Conservation (phyloP, 2,329 filamentous ascomycete species). For the Ophiostoma sp. region DNA sequence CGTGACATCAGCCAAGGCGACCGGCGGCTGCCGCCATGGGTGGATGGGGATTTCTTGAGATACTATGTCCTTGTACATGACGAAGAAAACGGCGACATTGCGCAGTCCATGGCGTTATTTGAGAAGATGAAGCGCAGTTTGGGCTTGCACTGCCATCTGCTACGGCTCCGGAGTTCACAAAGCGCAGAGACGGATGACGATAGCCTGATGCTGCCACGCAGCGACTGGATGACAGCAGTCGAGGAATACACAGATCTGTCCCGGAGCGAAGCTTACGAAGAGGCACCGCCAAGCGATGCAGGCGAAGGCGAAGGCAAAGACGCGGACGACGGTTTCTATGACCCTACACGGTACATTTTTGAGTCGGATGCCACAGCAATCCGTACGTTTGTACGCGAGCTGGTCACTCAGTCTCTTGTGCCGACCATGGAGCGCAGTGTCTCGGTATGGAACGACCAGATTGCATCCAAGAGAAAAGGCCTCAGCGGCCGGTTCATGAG, state of each 20-base stretch:
- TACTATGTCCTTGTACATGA: conserved; percentile 97
- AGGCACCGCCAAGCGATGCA: conserved; percentile 40
- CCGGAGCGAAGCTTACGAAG: conserved; percentile 35
- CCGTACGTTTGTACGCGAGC: conserved; percentile 82
- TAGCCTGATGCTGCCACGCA: conserved; percentile 71
- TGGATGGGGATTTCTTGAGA: conserved; percentile 83
- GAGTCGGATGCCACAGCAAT: conserved; percentile 88
- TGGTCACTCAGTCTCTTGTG: conserved; percentile 90
- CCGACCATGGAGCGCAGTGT: conserved; percentile 94
- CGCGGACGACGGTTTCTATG: conserved; percentile 52
- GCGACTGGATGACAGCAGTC: conserved; percentile 81
- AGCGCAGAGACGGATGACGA: conserved; percentile 89
- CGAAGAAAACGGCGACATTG: conserved; percentile 90
- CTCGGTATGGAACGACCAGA: conserved; percentile 93
- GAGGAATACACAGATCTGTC: conserved; percentile 73
- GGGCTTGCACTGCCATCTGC: conserved; percentile 86
- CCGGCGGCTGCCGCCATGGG: conserved; percentile 71
- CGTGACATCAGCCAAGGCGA: conserved; percentile 74
- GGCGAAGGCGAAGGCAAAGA: background rate
- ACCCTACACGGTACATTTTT: conserved; percentile 73
- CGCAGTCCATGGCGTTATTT: conserved; percentile 80
- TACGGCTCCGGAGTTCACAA: conserved; percentile 76
- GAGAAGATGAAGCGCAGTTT: conserved; percentile 99
- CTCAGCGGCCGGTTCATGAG: conserved; percentile 92
- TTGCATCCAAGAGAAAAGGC: conserved; percentile 82